A percentile compares a stretch with the other conserved stretches of the same genome.
phyloP scores from a whole-genome alignment of 495 filamentous ascomycete species.

The Xylaria intraflava region DNA sequence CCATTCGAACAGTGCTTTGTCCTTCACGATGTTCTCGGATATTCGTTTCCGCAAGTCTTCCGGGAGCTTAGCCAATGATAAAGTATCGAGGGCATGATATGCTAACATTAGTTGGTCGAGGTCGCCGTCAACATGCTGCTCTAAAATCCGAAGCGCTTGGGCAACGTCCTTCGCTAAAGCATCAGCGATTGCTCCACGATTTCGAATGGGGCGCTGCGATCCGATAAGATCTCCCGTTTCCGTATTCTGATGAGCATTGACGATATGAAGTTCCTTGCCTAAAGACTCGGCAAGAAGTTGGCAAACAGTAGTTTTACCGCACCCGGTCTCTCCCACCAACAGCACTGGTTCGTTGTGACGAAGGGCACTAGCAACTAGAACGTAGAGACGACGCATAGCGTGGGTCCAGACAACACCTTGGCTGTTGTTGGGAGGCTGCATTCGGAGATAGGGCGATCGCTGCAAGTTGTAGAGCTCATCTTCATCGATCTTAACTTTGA shows the following conservation, averaged over 20 bases:
- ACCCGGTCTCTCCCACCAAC: slow-evolving; percentile 92
- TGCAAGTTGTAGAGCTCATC: slow-evolving; percentile 59
- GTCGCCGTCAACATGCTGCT: slow-evolving; percentile 17
- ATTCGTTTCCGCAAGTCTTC: slow-evolving; percentile 50
- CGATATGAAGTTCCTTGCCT: slow-evolving; percentile 67
- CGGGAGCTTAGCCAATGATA: slow-evolving; percentile 34
- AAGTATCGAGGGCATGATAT: slow-evolving; percentile 29
- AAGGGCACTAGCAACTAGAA: slow-evolving; percentile 76
- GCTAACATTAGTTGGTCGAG: slow-evolving; percentile 34
- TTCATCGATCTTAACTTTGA: slow-evolving; percentile 78
- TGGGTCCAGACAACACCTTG: slow-evolving; percentile 83
- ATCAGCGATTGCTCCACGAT: slow-evolving; percentile 62
- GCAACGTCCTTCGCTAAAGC: slow-evolving; percentile 58
- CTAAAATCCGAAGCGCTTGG: slow-evolving; percentile 34
- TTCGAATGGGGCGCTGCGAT: slow-evolving; percentile 85
- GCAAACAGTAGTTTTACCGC: slow-evolving; percentile 94
- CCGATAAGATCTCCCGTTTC: slow-evolving; percentile 97
- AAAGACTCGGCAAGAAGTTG: slow-evolving; percentile 82
- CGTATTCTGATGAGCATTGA: slow-evolving; percentile 96
- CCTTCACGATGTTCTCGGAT: slow-evolving; percentile 50
- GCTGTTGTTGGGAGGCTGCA: slow-evolving; percentile 30
- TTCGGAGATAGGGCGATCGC: slow-evolving; percentile 45
- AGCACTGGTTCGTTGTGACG: slow-evolving; percentile 90
- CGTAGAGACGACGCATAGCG: slow-evolving; percentile 84
- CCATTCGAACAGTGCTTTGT: slow-evolving; percentile 92